Percentiles rank a stretch among this genome's conserved stretches.
phyloP scores from a whole-genome alignment of 106 monocot species.

The Dendrobium officinale region DNA sequence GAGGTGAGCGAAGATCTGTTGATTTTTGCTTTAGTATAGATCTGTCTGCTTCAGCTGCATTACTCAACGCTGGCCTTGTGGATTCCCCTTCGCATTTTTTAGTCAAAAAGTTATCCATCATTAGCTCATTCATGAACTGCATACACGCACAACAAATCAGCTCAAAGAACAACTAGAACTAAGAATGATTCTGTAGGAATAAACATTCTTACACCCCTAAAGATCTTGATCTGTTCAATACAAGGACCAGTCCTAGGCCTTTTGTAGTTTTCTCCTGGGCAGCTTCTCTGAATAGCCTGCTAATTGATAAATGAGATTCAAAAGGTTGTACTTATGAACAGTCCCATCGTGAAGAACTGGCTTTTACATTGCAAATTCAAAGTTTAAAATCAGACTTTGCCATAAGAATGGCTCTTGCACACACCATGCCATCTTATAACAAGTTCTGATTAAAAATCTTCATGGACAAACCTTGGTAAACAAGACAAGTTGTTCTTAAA shows the following conservation, averaged over 20 bases:
- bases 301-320: neutral
- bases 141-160: neutral
- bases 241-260: neutral
- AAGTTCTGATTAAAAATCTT: neutral
- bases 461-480: neutral
- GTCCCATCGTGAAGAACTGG: no score
- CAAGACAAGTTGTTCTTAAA: no score
- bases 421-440: neutral
- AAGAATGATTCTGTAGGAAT: neutral
- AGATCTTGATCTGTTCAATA: slow-evolving; percentile 9
- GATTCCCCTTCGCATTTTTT: neutral
- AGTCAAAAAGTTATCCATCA: slow-evolving; percentile 6
- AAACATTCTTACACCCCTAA: neutral
- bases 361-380: neutral
- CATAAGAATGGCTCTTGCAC: neutral
- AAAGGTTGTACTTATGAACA: no score
- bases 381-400: neutral
- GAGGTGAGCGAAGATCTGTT: neutral
- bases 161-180: neutral
- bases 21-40: neutral
- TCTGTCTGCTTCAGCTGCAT: neutral
- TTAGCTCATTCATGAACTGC: slow-evolving; percentile 5
- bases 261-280: slow-evolving; percentile 5
- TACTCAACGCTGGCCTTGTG: neutral
- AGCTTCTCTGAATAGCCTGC: slow-evolving; percentile 1